These are phyloP conservation scores for Mycena pura DNA, from an alignment of 768 basidiomycete species.

Conservation along the genomic window DNA sequence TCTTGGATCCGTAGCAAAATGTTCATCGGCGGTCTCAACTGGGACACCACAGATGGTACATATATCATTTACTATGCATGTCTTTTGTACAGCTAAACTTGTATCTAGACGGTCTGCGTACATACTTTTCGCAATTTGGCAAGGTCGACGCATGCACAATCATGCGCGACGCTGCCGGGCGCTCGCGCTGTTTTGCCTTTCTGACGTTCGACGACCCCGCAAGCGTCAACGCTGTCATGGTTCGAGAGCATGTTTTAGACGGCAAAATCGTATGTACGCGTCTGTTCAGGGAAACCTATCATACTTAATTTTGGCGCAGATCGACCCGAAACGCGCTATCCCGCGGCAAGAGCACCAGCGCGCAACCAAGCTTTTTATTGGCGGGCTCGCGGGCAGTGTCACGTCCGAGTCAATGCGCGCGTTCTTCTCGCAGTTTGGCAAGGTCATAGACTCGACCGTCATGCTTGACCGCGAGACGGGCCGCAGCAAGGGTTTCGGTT, in stretches of 20 bases:
- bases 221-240: constrained; percentile 95
- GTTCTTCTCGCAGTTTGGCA: constrained; percentile 94
- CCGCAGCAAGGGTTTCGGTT: constrained; percentile 96
- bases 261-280: constrained; percentile 88
- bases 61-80: constrained; percentile 47
- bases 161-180: constrained; percentile 95
- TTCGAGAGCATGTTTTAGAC: constrained; percentile 92
- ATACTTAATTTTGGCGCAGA: constrained; percentile 56
- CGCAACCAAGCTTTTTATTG: constrained; percentile 95
- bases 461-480: constrained; percentile 98
- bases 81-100: constrained; percentile 49
- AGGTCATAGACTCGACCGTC: constrained; percentile 96
- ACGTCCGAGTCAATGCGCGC: constrained; percentile 93
- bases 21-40: constrained; percentile 99
- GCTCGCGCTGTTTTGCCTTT: constrained; percentile 97
- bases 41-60: constrained; percentile 99
- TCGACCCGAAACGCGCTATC: constrained; percentile 99
- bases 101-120: constrained; percentile 71
- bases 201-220: constrained; percentile 93
- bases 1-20: constrained; percentile 82
- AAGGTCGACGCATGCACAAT: constrained; percentile 97
- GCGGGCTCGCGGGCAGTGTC: constrained; percentile 89
- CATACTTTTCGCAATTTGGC: constrained; percentile 96
- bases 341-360: constrained; percentile 94
- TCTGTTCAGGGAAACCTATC: constrained; percentile 4